phyloP scores from a whole-genome alignment of 148 eudicot genomes.

The Euryodendron excelsum region DNA sequence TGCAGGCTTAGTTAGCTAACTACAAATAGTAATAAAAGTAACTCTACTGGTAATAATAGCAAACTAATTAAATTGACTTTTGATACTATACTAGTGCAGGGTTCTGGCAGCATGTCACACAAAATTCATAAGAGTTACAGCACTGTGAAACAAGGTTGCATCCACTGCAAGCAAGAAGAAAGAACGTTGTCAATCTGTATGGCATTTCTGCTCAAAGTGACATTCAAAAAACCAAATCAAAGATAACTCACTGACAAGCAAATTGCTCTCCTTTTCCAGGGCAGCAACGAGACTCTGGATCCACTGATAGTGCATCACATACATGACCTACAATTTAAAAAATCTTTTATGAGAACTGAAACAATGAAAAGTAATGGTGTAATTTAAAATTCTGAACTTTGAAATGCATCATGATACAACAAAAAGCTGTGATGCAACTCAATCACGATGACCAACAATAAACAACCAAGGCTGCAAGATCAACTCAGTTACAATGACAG shows the following conservation, averaged over 20 bases:
- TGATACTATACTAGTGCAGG: constrained; percentile 54
- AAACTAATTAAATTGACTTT: neutral
- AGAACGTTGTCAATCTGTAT: constrained; percentile 16
- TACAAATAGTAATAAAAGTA: neutral
- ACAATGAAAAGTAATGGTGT: neutral
- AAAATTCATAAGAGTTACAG: constrained; percentile 91
- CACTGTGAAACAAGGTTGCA: constrained; percentile 85
- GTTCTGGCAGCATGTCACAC: constrained; percentile 96
- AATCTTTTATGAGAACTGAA: constrained; percentile 14
- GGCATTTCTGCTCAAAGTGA: constrained; percentile 5
- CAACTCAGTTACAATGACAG: too few species aligned
- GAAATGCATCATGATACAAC: neutral
- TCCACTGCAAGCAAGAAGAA: constrained; percentile 53
- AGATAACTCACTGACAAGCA: constrained; percentile 96
- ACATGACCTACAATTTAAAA: constrained; percentile 60
- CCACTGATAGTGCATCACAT: constrained; percentile 81
- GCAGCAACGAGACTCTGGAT: constrained; percentile 84
- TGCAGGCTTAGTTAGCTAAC: too few species aligned
- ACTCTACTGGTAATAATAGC: neutral
- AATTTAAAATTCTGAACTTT: neutral
- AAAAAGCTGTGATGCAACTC: too few species aligned
- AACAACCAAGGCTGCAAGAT: too few species aligned
- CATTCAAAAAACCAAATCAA: constrained; percentile 16
- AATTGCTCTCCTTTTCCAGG: constrained; percentile 65
- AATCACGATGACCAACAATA: too few species aligned